Evolutionary conservation across 176 grass and related monocot genomes (phyloP), one percentile per base, ranked within the genome.

Genomic region (Eragrostis nindensis): DNA sequence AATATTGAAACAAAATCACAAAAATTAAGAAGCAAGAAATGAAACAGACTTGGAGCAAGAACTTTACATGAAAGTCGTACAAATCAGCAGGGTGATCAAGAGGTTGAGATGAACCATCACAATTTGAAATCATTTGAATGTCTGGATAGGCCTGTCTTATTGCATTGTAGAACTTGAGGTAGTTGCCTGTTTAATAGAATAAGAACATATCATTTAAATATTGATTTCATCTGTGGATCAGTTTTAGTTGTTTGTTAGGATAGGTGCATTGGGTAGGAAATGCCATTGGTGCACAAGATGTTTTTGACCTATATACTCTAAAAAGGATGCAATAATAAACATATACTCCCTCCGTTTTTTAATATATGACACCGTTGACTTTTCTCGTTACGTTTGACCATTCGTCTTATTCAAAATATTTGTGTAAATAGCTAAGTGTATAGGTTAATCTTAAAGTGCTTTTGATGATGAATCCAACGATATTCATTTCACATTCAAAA

Each of bases 71-170:
- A 39, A 91, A 95, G 30, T 98, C 95, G 11, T 91, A 98, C 6
- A 92, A 69, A 85, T 95, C 95, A 87, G 90, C 95, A 75, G 95
- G 92, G 66, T 98, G 95, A 88, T 98, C 84, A 74, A 98, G 86
- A 73, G 81, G 80, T 38, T 0, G 83, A 68, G 86, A 88, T 52
- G 92, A 95, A 62, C 84, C 92, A 76, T 98, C 90, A 76, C 92
- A 95, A 48, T 93, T 94, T 75, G 92, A 91, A 85, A 98, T 94
- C 65, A 98, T 80, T 72, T 95, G 87, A 84, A 98, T 95, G 43
- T 95, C 92, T 70, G 92, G 95, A 76, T 98, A 95, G 16, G 87
- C 86, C 63, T 84, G 76, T 64, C 81, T 83, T 85, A 95, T 98
- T 66, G 92, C 95, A 73, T 83, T 74, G 77, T 92, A 98, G 45